Percentiles rank a stretch among this genome's conserved stretches.
These are phyloP conservation scores for Sarcodon aspratus DNA, from an alignment of 768 basidiomycete genomes.

Conservation along the genomic window DNA sequence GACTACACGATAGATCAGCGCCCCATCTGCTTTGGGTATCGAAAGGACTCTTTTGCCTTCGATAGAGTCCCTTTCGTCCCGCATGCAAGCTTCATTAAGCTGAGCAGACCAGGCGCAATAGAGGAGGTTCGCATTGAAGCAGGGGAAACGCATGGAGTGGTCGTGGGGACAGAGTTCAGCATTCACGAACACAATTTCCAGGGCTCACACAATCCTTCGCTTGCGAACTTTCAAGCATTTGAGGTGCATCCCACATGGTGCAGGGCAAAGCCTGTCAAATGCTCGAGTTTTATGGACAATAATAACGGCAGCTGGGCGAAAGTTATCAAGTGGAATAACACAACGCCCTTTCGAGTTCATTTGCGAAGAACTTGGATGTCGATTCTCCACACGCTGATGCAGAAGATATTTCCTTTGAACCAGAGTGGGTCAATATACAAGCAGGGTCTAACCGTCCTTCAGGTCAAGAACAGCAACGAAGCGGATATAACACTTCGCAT, in stretches of 20 bases:
- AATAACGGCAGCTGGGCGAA: slow-evolving; percentile 42
- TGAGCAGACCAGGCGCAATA: slow-evolving; percentile 19
- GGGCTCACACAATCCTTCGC: slow-evolving; percentile 43
- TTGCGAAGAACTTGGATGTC: slow-evolving; percentile 36
- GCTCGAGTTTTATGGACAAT: slow-evolving; percentile 14
- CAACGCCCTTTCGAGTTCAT: slow-evolving; percentile 40
- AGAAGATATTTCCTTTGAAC: slow-evolving; percentile 18
- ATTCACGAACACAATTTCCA: slow-evolving; percentile 50
- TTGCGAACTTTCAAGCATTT: slow-evolving; percentile 38
- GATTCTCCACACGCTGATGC: slow-evolving; percentile 30
- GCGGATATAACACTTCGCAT: slow-evolving; percentile 39
- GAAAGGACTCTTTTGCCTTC: slow-evolving; percentile 41
- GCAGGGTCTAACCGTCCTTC: slow-evolving; percentile 32
- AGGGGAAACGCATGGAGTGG: slow-evolving; percentile 52
- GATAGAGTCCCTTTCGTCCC: slow-evolving; percentile 42
- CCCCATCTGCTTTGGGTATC: slow-evolving; percentile 37
- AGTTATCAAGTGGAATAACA: slow-evolving; percentile 43
- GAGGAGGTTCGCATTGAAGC: slow-evolving; percentile 38
- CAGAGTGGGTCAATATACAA: slow-evolving; percentile 21
- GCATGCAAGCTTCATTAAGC: slow-evolving; percentile 36
- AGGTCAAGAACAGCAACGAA: slow-evolving; percentile 28
- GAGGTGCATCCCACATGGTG: slow-evolving; percentile 52
- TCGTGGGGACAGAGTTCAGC: slow-evolving; percentile 51
- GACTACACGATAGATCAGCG: slow-evolving; percentile 32
- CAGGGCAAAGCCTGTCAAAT: slow-evolving; percentile 29